A percentile compares a stretch with the other conserved stretches of the same genome.
Conservation (phyloP, 176 grass and related monocot genomes). For the Bolboschoenus planiculmis region DNA sequence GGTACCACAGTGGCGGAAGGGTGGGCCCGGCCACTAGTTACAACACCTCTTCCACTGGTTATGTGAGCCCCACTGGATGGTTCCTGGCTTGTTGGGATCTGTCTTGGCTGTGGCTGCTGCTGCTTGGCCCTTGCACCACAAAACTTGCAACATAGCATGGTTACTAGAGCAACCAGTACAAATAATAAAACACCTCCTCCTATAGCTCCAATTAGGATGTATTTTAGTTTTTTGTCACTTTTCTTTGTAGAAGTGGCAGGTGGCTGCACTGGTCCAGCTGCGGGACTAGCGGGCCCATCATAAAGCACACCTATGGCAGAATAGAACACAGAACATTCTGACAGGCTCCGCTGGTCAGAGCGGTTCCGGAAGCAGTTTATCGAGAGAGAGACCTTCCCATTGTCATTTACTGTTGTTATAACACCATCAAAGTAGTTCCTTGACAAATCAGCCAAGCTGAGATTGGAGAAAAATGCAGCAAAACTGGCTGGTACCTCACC, state of each 20-base stretch:
- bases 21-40: constrained; percentile 27
- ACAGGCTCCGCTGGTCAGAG: constrained; percentile 38
- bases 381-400: constrained; percentile 33
- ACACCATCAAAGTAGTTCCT: constrained; percentile 75
- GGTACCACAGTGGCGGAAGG: constrained; percentile 26
- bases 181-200: constrained; percentile 41
- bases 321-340: constrained; percentile 62
- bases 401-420: constrained; percentile 6
- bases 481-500: constrained; percentile 42
- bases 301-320: constrained; percentile 34
- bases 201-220: constrained; percentile 78
- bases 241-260: constrained; percentile 25
- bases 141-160: constrained; percentile 39
- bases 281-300: constrained; percentile 6
- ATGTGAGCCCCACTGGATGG: constrained; percentile 13
- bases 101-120: constrained; percentile 16
- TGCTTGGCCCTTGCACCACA: constrained; percentile 14
- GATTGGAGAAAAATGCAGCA: constrained; percentile 30
- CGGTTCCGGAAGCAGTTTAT: constrained; percentile 58
- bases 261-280: constrained; percentile 10
- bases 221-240: constrained; percentile 50
- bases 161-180: constrained; percentile 19
- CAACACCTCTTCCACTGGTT: constrained; percentile 28
- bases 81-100: neutral
- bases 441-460: constrained; percentile 44